These are phyloP conservation scores for Pseudogymnoascus destructans DNA, from an alignment of 2,329 filamentous ascomycete species.

Conservation along the genomic window DNA sequence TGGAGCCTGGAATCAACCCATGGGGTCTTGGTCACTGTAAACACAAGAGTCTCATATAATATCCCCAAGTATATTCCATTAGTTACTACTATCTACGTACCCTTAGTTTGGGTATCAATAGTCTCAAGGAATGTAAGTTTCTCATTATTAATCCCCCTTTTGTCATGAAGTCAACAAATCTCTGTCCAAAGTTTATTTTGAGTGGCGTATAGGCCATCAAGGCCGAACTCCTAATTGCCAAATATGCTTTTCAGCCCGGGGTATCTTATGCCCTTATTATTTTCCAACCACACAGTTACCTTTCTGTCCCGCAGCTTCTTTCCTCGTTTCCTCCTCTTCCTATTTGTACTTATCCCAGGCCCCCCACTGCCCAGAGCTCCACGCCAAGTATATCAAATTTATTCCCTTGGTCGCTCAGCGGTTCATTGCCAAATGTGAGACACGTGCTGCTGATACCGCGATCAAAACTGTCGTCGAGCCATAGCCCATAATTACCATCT, in stretches of 20 bases:
- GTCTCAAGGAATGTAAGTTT: background rate
- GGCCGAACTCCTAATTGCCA: background rate
- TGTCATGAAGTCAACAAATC: background rate
- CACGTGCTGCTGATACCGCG: constrained; percentile 72
- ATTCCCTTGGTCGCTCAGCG: constrained; percentile 78
- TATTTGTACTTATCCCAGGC: background rate
- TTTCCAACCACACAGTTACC: background rate
- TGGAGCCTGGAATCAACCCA: background rate
- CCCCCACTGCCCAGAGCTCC: constrained; percentile 55
- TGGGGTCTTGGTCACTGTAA: background rate
- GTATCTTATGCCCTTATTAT: constrained; percentile 4
- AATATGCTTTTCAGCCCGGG: background rate
- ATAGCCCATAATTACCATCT: constrained; percentile 84
- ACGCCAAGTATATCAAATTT: constrained; percentile 88
- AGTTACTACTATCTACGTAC: background rate
- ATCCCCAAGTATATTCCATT: background rate
- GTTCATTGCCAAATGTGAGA: constrained; percentile 90
- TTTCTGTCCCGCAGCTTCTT: background rate
- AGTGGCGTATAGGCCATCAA: constrained; percentile 2
- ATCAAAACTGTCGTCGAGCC: constrained; percentile 78
- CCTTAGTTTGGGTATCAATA: background rate
- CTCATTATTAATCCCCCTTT: background rate
- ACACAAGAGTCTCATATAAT: background rate
- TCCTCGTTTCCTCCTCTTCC: no score
- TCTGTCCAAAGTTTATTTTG: background rate